A percentile compares a stretch with the other conserved stretches of the same genome.
phyloP scores from a whole-genome alignment of 2,329 filamentous ascomycete genomes.

The Dactylellina parvicollis region DNA sequence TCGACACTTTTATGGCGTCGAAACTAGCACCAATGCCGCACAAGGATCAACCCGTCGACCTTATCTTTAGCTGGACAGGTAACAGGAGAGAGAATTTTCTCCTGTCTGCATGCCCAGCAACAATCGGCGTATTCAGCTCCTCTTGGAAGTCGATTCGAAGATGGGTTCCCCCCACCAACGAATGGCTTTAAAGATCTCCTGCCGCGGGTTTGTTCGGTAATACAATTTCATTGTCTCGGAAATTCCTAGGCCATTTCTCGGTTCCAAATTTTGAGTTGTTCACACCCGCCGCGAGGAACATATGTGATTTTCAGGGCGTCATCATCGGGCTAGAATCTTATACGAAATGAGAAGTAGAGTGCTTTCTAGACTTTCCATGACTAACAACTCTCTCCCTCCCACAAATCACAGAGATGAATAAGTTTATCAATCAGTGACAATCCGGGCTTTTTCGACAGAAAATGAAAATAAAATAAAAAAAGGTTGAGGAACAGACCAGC shows the following conservation, averaged over 20 bases:
- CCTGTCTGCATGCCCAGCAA: background rate
- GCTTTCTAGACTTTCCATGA: slow-evolving; percentile 17
- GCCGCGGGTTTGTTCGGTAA: slow-evolving; percentile 27
- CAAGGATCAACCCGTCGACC: slow-evolving; percentile 25
- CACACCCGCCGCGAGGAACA: background rate
- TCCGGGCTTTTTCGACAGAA: too few relatives aligned
- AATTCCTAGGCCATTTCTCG: background rate
- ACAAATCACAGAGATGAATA: background rate
- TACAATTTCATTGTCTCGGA: slow-evolving; percentile 7
- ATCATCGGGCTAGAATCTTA: slow-evolving; percentile 15
- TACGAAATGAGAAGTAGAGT: slow-evolving; percentile 25
- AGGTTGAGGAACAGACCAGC: background rate
- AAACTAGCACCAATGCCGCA: slow-evolving; percentile 16
- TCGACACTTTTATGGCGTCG: slow-evolving; percentile 13
- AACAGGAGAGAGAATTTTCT: too few relatives aligned
- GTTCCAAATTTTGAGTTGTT: background rate
- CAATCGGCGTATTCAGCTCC: slow-evolving; percentile 2
- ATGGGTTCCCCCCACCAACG: background rate
- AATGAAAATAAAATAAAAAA: background rate
- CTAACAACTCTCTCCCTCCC: background rate
- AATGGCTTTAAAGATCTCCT: slow-evolving; percentile 5
- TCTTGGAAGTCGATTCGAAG: background rate
- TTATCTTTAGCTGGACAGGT: background rate
- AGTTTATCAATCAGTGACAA: too few relatives aligned
- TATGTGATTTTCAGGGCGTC: slow-evolving; percentile 32